These are phyloP conservation scores for Yamadazyma spencermartinsiae DNA, from an alignment of 1,139 yeast species.

Conservation along the genomic window DNA sequence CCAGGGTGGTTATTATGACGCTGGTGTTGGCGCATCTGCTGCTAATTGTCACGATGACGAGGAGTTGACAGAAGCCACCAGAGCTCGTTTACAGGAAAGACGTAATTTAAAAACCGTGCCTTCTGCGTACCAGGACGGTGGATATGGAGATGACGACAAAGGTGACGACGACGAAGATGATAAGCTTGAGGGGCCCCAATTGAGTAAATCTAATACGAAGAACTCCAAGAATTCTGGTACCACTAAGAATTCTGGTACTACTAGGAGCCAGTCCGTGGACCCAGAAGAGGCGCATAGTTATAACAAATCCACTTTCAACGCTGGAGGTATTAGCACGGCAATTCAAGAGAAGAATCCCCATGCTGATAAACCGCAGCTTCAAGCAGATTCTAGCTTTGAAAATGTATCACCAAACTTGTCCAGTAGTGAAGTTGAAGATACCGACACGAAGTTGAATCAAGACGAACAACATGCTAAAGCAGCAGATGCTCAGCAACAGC, in stretches of 20 bases:
- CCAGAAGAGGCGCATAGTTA: slow-evolving; percentile 26
- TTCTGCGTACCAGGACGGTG: slow-evolving; percentile 23
- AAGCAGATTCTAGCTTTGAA: slow-evolving; percentile 3
- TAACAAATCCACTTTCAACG: slow-evolving; percentile 34
- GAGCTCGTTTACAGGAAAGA: slow-evolving; percentile 23
- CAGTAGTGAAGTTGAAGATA: slow-evolving; percentile 9
- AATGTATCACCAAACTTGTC: slow-evolving; percentile 11
- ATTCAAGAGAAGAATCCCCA: slow-evolving; percentile 4
- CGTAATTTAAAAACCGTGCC: slow-evolving; percentile 34
- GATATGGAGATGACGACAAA: slow-evolving; percentile 17
- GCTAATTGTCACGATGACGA: slow-evolving; percentile 5
- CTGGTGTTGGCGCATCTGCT: slow-evolving; percentile 11
- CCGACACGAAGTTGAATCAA: no score
- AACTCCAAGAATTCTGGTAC: neutral
- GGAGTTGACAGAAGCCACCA: slow-evolving; percentile 26
- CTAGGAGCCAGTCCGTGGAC: slow-evolving; percentile 15
- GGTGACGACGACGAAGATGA: slow-evolving; percentile 10
- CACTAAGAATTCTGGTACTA: neutral
- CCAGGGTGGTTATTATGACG: slow-evolving; percentile 29
- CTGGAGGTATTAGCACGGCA: slow-evolving; percentile 20
- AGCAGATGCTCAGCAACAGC: slow-evolving; percentile 20
- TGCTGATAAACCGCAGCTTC: neutral
- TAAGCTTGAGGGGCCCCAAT: slow-evolving; percentile 4
- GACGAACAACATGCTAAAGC: slow-evolving; percentile 15
- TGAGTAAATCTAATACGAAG: neutral